Evolutionary conservation across 106 monocot genomes (phyloP).

Genomic region (Amphibolis antarctica): DNA sequence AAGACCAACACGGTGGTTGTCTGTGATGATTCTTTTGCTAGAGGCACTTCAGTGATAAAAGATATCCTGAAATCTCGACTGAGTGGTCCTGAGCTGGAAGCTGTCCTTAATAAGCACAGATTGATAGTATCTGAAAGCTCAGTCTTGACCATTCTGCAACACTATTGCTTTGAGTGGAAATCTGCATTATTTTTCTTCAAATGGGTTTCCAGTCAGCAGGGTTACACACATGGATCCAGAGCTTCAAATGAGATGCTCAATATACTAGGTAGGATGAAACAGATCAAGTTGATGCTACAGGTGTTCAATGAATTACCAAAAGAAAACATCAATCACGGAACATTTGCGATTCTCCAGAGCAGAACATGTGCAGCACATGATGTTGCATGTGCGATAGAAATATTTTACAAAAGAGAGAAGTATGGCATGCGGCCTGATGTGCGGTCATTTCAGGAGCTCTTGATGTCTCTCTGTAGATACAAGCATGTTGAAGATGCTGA

Average conservation of each 20-base stretch:
- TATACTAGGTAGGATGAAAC: conserved; percentile 71
- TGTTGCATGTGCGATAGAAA: conserved; percentile 43
- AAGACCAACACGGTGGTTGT: not conserved
- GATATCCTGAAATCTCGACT: conserved; percentile 29
- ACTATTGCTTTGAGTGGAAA: conserved; percentile 53
- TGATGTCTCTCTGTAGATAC: conserved; percentile 65
- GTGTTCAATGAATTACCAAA: conserved; percentile 57
- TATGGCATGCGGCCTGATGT: conserved; percentile 50
- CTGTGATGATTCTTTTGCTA: conserved; percentile 7
- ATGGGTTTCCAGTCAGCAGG: conserved; percentile 36
- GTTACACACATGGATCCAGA: conserved; percentile 40
- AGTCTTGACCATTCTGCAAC: conserved; percentile 41
- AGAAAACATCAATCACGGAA: conserved; percentile 32
- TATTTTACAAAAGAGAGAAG: conserved; percentile 67
- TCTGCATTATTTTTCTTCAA: conserved; percentile 48
- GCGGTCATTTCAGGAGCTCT: conserved; percentile 46
- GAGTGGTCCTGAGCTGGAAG: conserved; percentile 14
- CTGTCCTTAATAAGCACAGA: conserved; percentile 16
- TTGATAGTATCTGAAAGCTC: conserved; percentile 39
- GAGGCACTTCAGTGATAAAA: conserved; percentile 22
- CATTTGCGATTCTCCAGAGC: conserved; percentile 55
- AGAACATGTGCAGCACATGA: conserved; percentile 55
- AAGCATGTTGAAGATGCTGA: conserved; percentile 94
- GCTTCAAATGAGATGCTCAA: conserved; percentile 72
- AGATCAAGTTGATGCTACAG: conserved; percentile 43